Evolutionary conservation across 2,329 filamentous ascomycete genomes (phyloP).

Genomic region (Albifimbria verrucaria): DNA sequence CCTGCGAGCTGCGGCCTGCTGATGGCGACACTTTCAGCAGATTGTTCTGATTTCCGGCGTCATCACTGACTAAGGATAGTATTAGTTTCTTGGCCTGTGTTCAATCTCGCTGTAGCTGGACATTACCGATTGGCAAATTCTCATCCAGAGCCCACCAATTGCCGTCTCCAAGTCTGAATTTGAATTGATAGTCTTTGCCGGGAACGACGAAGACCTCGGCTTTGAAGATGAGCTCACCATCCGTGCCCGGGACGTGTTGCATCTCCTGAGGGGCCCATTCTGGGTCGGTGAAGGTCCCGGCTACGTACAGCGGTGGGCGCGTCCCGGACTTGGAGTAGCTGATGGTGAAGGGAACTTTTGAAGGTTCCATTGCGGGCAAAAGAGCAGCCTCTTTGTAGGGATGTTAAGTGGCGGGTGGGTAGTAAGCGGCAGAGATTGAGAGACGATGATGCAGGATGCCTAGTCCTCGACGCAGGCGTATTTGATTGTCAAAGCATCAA

Average conservation of each 20-base stretch:
- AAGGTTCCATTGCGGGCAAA: conserved; percentile 15
- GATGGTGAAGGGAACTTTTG: conserved; percentile 48
- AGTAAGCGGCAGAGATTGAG: too few relatives aligned
- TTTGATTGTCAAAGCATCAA: too few relatives aligned
- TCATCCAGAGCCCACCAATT: conserved; percentile 72
- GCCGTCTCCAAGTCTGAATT: conserved; percentile 64
- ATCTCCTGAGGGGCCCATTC: conserved; percentile 68
- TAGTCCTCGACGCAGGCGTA: too few relatives aligned
- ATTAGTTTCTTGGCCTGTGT: neutral
- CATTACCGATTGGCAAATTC: conserved; percentile 54
- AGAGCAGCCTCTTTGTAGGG: neutral
- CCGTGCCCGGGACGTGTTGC: conserved; percentile 46
- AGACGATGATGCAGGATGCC: too few relatives aligned
- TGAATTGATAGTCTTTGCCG: conserved; percentile 67
- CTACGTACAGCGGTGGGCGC: conserved; percentile 66
- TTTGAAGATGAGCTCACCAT: conserved; percentile 56
- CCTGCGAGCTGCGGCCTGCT: neutral
- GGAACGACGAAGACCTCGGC: conserved; percentile 52
- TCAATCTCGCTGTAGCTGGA: neutral
- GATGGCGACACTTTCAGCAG: conserved; percentile 25
- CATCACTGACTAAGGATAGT: conserved; percentile 32
- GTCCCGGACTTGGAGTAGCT: conserved; percentile 58
- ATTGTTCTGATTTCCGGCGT: conserved; percentile 47
- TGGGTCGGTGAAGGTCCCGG: conserved; percentile 64
- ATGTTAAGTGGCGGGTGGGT: too few relatives aligned